These are phyloP conservation scores for Pavlovales sp. DNA, from an alignment of 208 protist species.

Conservation along the genomic window DNA sequence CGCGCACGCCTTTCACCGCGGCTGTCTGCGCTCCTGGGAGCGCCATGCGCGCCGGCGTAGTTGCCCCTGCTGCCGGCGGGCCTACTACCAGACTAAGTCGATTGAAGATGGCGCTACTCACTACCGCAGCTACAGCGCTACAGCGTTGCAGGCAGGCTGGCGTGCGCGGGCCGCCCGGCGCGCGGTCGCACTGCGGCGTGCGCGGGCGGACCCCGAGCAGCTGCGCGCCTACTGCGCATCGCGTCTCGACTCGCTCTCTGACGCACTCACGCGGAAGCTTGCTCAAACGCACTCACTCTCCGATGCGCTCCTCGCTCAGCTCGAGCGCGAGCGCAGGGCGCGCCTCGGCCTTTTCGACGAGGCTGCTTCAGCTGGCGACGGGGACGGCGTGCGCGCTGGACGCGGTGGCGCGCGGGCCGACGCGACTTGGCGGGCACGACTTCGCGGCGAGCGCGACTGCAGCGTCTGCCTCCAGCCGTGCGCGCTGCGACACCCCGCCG, in stretches of 20 bases:
- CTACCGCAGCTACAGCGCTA: neutral
- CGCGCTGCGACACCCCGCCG: too few species aligned
- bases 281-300: too few species aligned
- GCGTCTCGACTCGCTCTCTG: neutral
- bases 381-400: too few species aligned
- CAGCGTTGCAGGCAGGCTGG: neutral
- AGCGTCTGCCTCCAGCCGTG: neutral
- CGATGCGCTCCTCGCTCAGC: neutral
- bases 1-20: constrained; percentile 2
- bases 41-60: neutral
- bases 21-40: constrained; percentile 30
- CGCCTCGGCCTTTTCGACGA: neutral
- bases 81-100: neutral
- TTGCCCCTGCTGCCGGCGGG: constrained; percentile 8
- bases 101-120: neutral
- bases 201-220: neutral
- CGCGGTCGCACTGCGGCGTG: neutral
- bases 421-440: too few species aligned
- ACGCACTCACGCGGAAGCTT: too few species aligned
- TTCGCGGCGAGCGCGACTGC: neutral
- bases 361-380: too few species aligned
- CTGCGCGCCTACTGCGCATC: neutral
- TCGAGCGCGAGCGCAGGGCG: neutral
- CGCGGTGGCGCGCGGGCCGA: neutral
- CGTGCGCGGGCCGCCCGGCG: too few species aligned